Conservation (phyloP, 495 filamentous ascomycete species). For the Durotheca rogersii region DNA sequence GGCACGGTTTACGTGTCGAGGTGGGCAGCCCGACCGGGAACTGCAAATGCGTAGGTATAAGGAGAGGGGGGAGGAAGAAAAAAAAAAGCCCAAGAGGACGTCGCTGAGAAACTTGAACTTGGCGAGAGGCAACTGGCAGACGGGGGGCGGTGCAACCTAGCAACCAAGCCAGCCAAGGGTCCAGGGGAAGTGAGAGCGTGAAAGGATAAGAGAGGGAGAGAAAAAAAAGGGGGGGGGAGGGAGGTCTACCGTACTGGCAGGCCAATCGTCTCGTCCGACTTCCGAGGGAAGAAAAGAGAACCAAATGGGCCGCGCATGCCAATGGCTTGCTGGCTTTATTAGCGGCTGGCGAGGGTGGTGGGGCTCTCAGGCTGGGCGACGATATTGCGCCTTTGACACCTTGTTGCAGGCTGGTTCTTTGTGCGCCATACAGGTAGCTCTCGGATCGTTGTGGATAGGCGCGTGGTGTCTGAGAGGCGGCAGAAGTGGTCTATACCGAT, state of each 20-base stretch:
- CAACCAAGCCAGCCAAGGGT: slow-evolving; percentile 4
- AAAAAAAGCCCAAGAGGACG: slow-evolving; percentile 9
- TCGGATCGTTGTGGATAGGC: no score
- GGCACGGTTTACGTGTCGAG: no score
- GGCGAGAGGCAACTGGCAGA: no score
- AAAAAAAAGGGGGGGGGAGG: slow-evolving; percentile 1
- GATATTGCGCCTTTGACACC: slow-evolving; percentile 13
- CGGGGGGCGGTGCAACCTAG: no score
- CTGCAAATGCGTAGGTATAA: slow-evolving; percentile 19
- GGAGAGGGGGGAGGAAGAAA: neutral
- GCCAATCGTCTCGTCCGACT: slow-evolving; percentile 14
- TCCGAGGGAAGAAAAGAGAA: slow-evolving; percentile 16
- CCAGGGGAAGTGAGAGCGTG: slow-evolving; percentile 12
- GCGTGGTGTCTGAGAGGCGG: no score
- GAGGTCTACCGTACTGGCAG: neutral
- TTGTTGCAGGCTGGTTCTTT: no score
- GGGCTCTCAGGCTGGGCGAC: neutral
- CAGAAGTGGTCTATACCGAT: no score
- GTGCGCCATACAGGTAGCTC: no score
- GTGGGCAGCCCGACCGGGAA: slow-evolving; percentile 23
- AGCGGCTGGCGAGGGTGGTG: slow-evolving; percentile 3
- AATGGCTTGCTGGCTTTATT: slow-evolving; percentile 11
- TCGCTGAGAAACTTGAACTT: no score
- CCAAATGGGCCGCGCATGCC: slow-evolving; percentile 23
- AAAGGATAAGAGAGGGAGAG: neutral